Evolutionary conservation across 805 yeast genomes (phyloP).

Genomic region (Ogataea henricii): DNA sequence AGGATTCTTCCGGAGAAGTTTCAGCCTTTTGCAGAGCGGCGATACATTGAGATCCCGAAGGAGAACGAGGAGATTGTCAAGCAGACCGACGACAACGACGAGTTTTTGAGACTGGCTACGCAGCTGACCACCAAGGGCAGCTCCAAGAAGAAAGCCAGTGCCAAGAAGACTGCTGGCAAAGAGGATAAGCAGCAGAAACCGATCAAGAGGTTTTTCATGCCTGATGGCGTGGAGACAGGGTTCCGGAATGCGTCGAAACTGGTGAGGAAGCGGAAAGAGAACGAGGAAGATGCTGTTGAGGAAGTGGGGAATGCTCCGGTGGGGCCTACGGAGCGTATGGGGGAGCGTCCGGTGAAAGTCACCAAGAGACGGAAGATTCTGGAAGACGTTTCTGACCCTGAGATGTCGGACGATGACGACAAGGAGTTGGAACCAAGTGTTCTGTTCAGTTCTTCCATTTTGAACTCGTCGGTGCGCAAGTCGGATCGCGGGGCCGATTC

Average conservation of each 20-base stretch:
- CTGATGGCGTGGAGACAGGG: constrained; percentile 68
- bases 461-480: constrained; percentile 10
- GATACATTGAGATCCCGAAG: constrained; percentile 64
- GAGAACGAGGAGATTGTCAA: constrained; percentile 59
- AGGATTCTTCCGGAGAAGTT: constrained; percentile 65
- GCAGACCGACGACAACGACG: constrained; percentile 50
- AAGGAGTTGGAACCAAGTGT: constrained; percentile 22
- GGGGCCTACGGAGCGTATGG: too few relatives aligned
- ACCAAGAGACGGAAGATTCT: constrained; percentile 14
- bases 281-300: constrained; percentile 18
- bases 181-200: constrained; percentile 15
- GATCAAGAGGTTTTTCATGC: constrained; percentile 63
- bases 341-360: constrained; percentile 8
- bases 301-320: constrained; percentile 15
- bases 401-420: constrained; percentile 17
- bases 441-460: constrained; percentile 17
- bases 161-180: constrained; percentile 5
- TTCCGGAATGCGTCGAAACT: constrained; percentile 54
- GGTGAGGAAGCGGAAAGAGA: constrained; percentile 36
- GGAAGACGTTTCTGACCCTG: constrained; percentile 18
- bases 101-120: constrained; percentile 67
- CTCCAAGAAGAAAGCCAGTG: constrained; percentile 25
- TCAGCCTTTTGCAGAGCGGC: constrained; percentile 58
- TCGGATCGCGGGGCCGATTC: constrained; percentile 4
- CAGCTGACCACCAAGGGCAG: constrained; percentile 55